Evolutionary conservation across 306 rosid genomes (phyloP).

Genomic region (Hippophae rhamnoides): DNA sequence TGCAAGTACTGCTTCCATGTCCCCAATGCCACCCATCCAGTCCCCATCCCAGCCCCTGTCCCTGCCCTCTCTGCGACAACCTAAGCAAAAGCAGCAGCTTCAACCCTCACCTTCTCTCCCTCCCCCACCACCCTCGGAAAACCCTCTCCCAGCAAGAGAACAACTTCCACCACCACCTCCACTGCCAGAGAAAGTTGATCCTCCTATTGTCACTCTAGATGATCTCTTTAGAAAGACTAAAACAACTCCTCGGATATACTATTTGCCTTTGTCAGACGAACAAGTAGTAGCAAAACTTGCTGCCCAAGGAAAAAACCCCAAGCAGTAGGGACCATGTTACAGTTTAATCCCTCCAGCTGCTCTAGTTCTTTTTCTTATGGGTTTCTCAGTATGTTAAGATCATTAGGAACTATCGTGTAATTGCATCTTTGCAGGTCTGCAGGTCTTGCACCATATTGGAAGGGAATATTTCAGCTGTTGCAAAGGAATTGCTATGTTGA

Average conservation of each 20-base stretch:
- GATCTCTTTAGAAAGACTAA: conserved; percentile 89
- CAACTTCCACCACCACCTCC: conserved; percentile 66
- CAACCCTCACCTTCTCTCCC: conserved; percentile 29
- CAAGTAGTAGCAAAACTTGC: conserved; percentile 68
- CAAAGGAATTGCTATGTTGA: conserved; percentile 4
- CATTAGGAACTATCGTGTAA: conserved; percentile 24
- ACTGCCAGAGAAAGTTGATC: conserved; percentile 50
- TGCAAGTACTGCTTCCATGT: conserved; percentile 30
- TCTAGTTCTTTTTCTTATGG: conserved; percentile 10
- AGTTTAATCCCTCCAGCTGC: conserved; percentile 14
- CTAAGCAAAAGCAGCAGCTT: conserved; percentile 25
- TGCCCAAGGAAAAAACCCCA: conserved; percentile 36
- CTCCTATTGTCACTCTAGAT: conserved; percentile 80
- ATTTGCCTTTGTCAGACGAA: conserved; percentile 80
- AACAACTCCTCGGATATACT: conserved; percentile 87
- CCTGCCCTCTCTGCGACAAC: conserved; percentile 35
- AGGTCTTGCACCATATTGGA: conserved; percentile 10
- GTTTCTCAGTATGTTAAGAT: conserved; percentile 24
- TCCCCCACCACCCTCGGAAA: conserved; percentile 47
- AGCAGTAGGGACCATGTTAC: conserved; percentile 27
- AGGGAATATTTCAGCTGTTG: conserved; percentile 7
- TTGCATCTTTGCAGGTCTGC: conserved; percentile 31
- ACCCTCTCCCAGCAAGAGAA: conserved; percentile 53
- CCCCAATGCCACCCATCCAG: conserved; percentile 27
- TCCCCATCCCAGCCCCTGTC: conserved; percentile 8